Evolutionary conservation across 2,329 filamentous ascomycete genomes (phyloP).

Genomic region (Phialophora expanda): DNA sequence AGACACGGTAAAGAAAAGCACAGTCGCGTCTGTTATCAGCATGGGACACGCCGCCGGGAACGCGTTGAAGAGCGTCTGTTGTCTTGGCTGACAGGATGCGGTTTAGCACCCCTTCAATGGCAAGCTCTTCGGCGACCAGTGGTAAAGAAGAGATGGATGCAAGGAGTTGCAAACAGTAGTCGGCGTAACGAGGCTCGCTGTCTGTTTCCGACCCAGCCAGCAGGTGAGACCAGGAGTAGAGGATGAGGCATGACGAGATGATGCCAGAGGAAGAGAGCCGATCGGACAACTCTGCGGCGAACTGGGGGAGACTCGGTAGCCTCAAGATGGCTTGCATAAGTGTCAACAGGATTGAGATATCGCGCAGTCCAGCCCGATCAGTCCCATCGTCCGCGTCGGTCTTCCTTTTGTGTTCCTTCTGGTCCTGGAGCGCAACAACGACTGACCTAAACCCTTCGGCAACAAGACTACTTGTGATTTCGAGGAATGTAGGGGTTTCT

Average conservation of each 20-base stretch:
- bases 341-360: conserved; percentile 84
- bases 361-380: conserved; percentile 69
- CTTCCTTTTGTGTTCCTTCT: conserved; percentile 51
- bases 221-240: conserved; percentile 93
- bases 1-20: conserved; percentile 83
- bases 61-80: conserved; percentile 72
- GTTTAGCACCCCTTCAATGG: conserved; percentile 80
- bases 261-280: conserved; percentile 70
- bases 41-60: conserved; percentile 70
- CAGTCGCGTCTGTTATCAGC: conserved; percentile 73
- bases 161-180: conserved; percentile 86
- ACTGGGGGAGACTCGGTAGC: conserved; percentile 75
- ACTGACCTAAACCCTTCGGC: conserved; percentile 81
- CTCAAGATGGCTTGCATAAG: conserved; percentile 83
- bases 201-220: conserved; percentile 73
- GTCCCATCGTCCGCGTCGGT: conserved; percentile 18
- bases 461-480: conserved; percentile 79
- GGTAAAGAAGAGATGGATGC: conserved; percentile 84
- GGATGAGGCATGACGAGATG: conserved; percentile 78
- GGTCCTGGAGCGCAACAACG: conserved; percentile 80
- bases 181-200: conserved; percentile 76
- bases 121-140: conserved; percentile 83
- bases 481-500: conserved; percentile 52
- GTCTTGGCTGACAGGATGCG: conserved; percentile 80
- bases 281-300: conserved; percentile 71